These are phyloP conservation scores for Arthroderma sp. DNA, from an alignment of 2,329 filamentous ascomycete species.

Conservation along the genomic window DNA sequence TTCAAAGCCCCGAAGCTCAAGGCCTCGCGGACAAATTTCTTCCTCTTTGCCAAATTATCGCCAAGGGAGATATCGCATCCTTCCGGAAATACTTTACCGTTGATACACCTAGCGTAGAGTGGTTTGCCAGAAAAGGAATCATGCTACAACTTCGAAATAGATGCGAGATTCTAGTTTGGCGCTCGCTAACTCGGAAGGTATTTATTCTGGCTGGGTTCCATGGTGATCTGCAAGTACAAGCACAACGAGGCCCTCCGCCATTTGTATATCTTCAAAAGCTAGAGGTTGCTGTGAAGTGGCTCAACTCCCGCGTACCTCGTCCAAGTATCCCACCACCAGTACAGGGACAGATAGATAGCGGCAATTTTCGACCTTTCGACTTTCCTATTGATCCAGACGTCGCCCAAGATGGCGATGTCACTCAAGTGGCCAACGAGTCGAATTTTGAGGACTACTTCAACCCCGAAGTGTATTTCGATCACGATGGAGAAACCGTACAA, in stretches of 20 bases:
- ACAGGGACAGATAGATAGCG: neutral
- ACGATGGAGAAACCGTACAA: constrained; percentile 14
- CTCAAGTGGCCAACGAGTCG: constrained; percentile 11
- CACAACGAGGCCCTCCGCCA: constrained; percentile 46
- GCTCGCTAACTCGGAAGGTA: constrained; percentile 61
- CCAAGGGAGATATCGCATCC: constrained; percentile 56
- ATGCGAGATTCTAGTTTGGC: constrained; percentile 71
- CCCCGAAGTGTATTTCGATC: constrained; percentile 23
- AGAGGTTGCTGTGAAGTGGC: constrained; percentile 47
- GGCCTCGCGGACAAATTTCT: constrained; percentile 53
- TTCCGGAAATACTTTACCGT: constrained; percentile 57
- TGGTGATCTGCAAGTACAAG: constrained; percentile 33
- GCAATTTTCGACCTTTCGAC: constrained; percentile 2
- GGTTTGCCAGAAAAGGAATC: constrained; percentile 64
- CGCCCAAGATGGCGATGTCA: constrained; percentile 11
- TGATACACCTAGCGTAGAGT: constrained; percentile 44
- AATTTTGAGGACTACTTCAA: constrained; percentile 25
- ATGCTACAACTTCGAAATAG: constrained; percentile 63
- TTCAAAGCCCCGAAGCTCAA: constrained; percentile 56
- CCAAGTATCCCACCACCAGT: neutral
- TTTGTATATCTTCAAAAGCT: constrained; percentile 62
- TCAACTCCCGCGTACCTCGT: constrained; percentile 36
- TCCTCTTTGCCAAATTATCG: constrained; percentile 60
- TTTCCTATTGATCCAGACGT: constrained; percentile 23
- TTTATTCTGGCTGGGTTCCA: constrained; percentile 69